Base-by-base conservation (phyloP, 1,139 yeast species). In the Hansenula anomala region DNA sequence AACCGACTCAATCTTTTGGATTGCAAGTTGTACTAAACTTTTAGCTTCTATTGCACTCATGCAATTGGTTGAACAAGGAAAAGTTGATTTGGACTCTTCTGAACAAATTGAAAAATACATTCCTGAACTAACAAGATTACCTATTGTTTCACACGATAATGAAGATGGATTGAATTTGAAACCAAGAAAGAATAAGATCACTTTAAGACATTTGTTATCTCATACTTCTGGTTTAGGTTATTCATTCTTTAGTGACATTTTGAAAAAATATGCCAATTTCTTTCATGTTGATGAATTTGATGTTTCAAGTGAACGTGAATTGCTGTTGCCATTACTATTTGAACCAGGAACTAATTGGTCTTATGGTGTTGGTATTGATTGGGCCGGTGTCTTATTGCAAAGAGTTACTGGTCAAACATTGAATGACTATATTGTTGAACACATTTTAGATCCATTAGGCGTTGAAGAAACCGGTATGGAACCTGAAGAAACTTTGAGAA, bases 211-310 rank as follows among this genome's bases (percentile, higher is more conserved):
- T 44, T 66, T 78, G 39, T 56, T 77, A 33, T 56, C 69, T 3
- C 80, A 77, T 48, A 75, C 78, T 1, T 61, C 78, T 3, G 80
- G 80, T 0, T 67, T 74, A 37, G 63, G 72, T 3, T 74, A 74
- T 55, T 62, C 68, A 1, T 73, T 72, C 48, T 60, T 71, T 40
- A 62, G 62, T 46, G 53, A 55, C 4, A 43, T 41, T 2, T 40
- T 49, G 23, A 36, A 39, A n/a, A 46, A 46, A 22, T 55, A 30
- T 55, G 59, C 31, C 51, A 41, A 48, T 4, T 35, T 41, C 15
- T 48, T 47, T 25, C 18, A 55, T 4, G 56, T 60, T 42, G 51
- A 51, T 34, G 51, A 49, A 15, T 48, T 51, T 31, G 36, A 45
- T 24, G 28, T 37, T 9, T 14, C 38, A 15, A 34, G 35, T 24